Evolutionary conservation across 2,329 filamentous ascomycete genomes (phyloP), one percentile per base, ranked within the genome.

Genomic region (Dothistroma septosporum): DNA sequence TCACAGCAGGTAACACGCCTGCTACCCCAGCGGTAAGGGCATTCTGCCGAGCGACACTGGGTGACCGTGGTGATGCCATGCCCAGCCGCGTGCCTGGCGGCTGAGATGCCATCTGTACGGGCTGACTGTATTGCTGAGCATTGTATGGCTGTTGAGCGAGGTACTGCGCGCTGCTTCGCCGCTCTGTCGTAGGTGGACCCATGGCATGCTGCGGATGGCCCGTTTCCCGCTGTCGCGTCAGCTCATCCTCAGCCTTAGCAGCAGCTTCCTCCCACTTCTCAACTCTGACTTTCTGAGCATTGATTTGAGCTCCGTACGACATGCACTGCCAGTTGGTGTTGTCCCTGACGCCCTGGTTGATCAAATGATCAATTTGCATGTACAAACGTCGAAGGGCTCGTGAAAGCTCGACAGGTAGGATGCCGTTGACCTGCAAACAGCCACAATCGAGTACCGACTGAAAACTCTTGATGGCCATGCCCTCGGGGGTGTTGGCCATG

Each of bases 281-380:
- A 10, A 73, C 60, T 9, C 67, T 64, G 14, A 53, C 50, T 24
- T 61, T 53, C 37, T 73, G 66, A 9, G 71, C 70, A 3, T 62
- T 57, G 12, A 73, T 70, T 57, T 74, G 72, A 4, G 70, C 69
- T 35, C 64, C 62, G 52, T 74, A 74, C 1, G 71, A 73, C 68
- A 72, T 66, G 53, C 63, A 69, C 33, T 67, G 61, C 70, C 70
- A 73, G 11, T 63, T 58, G 4, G 62, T 58, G 32, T 66, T 63
- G 10, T 61, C 60, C 35, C 64, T 61, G 21, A 62, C 55, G 32
- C 62, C 64, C 49, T 70, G 68, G 50, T 74, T 73, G 66, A 74
- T 73, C 46, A 74, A 61, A 33, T 68, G 67, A 50, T 73, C 70
- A 31, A 74, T 71, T 60, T 73, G 72, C 63, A 69, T 70, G 62